Evolutionary conservation across 345 rosid species (phyloP), one percentile per base, ranked within the genome.

Genomic region (Pelargonium nanum): DNA sequence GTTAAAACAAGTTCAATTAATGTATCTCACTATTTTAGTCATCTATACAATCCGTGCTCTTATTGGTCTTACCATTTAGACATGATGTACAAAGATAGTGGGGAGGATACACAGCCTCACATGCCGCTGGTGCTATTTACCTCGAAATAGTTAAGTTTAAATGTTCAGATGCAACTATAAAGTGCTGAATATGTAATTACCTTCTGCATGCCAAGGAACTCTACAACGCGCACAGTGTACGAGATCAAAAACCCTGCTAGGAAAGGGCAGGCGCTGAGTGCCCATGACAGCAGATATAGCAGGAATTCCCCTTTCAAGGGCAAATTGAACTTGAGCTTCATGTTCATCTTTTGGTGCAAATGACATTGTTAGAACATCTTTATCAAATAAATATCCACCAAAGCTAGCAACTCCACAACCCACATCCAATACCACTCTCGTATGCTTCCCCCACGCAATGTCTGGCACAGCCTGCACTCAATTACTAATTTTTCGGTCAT

Each of bases 331-430:
- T 58, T 93, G 97, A 64, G 99, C 99, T 56, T 89, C 96, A 2
- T 93, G 97, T 69, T 93, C 97, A 68, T 93, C 97, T 60, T 93
- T 93, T 20, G 99, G 97, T 23, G 99, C 97, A 61, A 93, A 89
- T 0, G 97, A 93, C 95, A 93, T 87, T 25, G 96, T 71, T 19
- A 89, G 79, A 65, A 86, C 99, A 71, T 93, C 92, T 78, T 77
- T 85, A 8, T 89, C 96, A 45, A 93, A 89, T 5, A 89, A 85
- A 66, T 56, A 87, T 20, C 97, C 96, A 0, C 99, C 95, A 19
- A 89, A 93, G 55, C 99, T 93, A 30, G 97, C 97, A 26, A 93
- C 97, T 9, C 99, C 99, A 68, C 99, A 93, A 4, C 99, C 99
- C 53, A 89, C 96, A 58, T 93, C 99, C 24, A 93, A 61, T 53